Percentiles rank a stretch among this genome's conserved stretches.
phyloP scores from a whole-genome alignment of 768 basidiomycete genomes.

The Mycena galericulata region DNA sequence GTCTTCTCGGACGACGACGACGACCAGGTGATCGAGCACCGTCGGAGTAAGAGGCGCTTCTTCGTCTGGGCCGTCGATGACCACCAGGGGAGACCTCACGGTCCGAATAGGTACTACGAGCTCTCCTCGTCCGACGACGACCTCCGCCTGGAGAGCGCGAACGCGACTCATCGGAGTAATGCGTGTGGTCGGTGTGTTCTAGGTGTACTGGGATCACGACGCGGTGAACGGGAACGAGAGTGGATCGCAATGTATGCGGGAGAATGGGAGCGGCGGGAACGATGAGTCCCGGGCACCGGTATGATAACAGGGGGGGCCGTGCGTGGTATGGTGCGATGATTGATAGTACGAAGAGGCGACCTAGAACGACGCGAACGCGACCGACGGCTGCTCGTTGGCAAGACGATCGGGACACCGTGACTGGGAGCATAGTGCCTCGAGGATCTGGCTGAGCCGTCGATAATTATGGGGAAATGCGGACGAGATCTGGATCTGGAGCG shows the following conservation, averaged over 20 bases:
- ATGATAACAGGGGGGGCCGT: neutral
- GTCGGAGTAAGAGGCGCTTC: neutral
- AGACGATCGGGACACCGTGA: neutral
- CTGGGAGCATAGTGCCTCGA: constrained; percentile 4
- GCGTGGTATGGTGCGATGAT: neutral
- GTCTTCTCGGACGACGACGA: constrained; percentile 18
- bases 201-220: neutral
- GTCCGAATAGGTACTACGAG: neutral
- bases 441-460: neutral
- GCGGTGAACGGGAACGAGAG: constrained; percentile 35
- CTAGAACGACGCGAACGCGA: neutral
- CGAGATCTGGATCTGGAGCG: constrained; percentile 37
- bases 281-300: neutral
- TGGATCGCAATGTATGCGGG: constrained; percentile 23
- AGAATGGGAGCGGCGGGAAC: constrained; percentile 35
- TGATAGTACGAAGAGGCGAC: constrained; percentile 28
- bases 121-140: neutral
- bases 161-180: neutral
- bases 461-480: constrained; percentile 30
- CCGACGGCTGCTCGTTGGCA: neutral
- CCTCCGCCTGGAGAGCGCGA: neutral
- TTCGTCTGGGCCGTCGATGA: neutral
- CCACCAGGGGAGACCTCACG: neutral
- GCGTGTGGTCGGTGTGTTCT: neutral
- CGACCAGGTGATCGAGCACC: constrained; percentile 19